Evolutionary conservation across 148 eudicot genomes (phyloP), one percentile per base, ranked within the genome.

Genomic region (Chenopodium quinoa): DNA sequence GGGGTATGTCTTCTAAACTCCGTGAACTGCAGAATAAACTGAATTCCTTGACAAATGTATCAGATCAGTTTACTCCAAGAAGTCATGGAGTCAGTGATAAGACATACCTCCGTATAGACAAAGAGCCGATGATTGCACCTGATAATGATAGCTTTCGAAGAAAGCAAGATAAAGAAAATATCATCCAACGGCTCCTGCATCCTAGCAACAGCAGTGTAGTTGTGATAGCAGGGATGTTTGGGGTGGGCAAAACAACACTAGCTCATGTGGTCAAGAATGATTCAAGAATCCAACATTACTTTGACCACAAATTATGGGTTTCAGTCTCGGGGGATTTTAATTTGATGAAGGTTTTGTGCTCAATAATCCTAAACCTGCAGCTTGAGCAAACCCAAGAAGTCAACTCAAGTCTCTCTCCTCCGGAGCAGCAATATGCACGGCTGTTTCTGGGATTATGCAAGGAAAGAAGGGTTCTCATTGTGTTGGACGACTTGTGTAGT

Each of bases 151-250:
- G 27, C 27, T 27, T 27, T 0, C 27, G 27, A 27, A 27, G 27
- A 27, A 27, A 27, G 27, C 27, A 27, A 27, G 27, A 27, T 27
- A 27, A 27, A 27, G 27, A 0, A 27, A 27, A 0, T 27, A 27
- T 27, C 27, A 27, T 27, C 27, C 27, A 27, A 27, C 27, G 19
- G n/a, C 25, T 82, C 3, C 20, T 76, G 40, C 48, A 25, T 58
- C 8, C 76, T 1, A 27, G 29, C 25, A 70, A 68, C 47, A 62
- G 74, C 64, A 65, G 8, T 44, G 69, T 66, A 17, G 58, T 82
- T 12, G 3, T 72, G 13, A 76, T 82, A 58, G 58, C 58, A 44
- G 84, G 80, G 62, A 77, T 82, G 84, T 82, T 82, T 9, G 80
- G 84, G n/a, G 27, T 82, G 22, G 84, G 80, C 2, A 81, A 81